Evolutionary conservation across 805 yeast genomes (phyloP).

Genomic region (Sugiyamaella qingdaonensis): DNA sequence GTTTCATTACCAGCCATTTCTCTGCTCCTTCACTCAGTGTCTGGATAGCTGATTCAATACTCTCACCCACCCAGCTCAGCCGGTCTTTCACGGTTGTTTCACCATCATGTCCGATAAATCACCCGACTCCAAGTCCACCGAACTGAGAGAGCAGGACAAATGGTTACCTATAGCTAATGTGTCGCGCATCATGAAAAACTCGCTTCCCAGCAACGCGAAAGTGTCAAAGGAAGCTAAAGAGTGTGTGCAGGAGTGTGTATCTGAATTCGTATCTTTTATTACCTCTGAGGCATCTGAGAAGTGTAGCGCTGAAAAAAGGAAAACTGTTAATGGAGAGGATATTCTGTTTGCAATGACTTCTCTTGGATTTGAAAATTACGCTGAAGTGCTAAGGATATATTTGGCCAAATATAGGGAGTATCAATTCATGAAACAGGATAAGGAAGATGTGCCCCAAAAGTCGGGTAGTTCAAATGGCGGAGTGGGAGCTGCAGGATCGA

Average conservation of each 20-base stretch:
- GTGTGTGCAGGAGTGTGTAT: slow-evolving; percentile 68
- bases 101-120: slow-evolving; percentile 14
- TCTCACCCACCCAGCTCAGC: neutral
- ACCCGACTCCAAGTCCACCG: slow-evolving; percentile 37
- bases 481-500: neutral
- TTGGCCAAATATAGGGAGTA: slow-evolving; percentile 60
- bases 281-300: slow-evolving; percentile 63
- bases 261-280: slow-evolving; percentile 63
- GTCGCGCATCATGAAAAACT: slow-evolving; percentile 71
- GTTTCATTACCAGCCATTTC: neutral
- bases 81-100: neutral
- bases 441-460: neutral
- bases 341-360: slow-evolving; percentile 59
- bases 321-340: slow-evolving; percentile 69
- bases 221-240: slow-evolving; percentile 77
- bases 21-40: neutral
- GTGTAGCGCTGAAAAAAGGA: slow-evolving; percentile 60
- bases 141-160: slow-evolving; percentile 55
- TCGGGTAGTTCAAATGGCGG: neutral
- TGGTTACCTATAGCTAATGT: slow-evolving; percentile 61
- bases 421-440: slow-evolving; percentile 22
- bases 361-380: slow-evolving; percentile 64
- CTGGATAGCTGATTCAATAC: too few species aligned
- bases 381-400: slow-evolving; percentile 64
- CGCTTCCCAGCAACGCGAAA: slow-evolving; percentile 69